Percentiles rank a stretch among this genome's conserved stretches.
phyloP scores from a whole-genome alignment of 1,284 basidiomycete species.

The Tilletia caries region DNA sequence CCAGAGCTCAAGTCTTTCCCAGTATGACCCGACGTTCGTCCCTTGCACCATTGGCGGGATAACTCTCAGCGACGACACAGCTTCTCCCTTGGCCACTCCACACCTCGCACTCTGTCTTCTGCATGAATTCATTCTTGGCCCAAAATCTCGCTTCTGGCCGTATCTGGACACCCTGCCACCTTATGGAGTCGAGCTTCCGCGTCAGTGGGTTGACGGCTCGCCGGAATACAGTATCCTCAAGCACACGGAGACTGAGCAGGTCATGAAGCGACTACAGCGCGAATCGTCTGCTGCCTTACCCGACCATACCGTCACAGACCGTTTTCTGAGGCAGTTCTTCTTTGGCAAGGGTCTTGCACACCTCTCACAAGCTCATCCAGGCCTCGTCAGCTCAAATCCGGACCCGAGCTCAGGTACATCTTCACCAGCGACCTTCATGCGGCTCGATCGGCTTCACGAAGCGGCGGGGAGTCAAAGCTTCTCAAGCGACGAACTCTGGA shows the following conservation, averaged over 20 bases:
- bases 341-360: conserved; percentile 28
- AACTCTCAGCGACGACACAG: not conserved
- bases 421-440: conserved; percentile 15
- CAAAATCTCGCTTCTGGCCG: conserved; percentile 24
- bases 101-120: conserved; percentile 38
- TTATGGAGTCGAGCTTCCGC: conserved; percentile 24
- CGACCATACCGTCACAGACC: not conserved
- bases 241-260: conserved; percentile 26
- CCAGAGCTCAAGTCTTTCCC: conserved; percentile 25
- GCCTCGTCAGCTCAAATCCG: conserved; percentile 16
- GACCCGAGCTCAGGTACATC: conserved; percentile 10
- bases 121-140: conserved; percentile 31
- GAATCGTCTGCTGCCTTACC: not conserved
- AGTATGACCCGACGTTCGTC: conserved; percentile 13
- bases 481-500: conserved; percentile 8
- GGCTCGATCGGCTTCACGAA: not conserved
- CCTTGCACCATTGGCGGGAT: not conserved
- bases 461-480: not conserved
- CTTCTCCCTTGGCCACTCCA: conserved; percentile 2
- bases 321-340: conserved; percentile 17
- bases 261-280: conserved; percentile 15
- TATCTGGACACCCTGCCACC: conserved; percentile 32
- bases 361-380: conserved; percentile 20
- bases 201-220: conserved; percentile 9
- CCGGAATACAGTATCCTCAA: conserved; percentile 13